Base-by-base conservation (phyloP, 345 rosid species). In the Salix viminalis region DNA sequence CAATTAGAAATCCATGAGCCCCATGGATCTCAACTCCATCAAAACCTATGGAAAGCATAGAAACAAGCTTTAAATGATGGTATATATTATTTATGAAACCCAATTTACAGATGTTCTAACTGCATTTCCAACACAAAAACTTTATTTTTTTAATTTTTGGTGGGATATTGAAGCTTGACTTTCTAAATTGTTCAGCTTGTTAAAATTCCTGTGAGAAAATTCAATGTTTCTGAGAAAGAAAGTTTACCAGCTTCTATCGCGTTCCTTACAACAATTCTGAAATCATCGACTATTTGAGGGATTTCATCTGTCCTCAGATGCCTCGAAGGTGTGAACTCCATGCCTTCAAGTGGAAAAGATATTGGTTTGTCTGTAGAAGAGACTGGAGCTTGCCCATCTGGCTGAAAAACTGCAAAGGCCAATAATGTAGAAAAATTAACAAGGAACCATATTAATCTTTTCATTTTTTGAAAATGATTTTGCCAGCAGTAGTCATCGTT, bases 1-100 rank as follows among this genome's bases (percentile, higher is more conserved):
- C 36, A 34, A 34, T 34, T 23, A 91, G 76, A 78, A 82, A 86
- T 70, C 96, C 94, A 36, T 88, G 77, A 69, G 91, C 91, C 0
- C 91, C 92, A 37, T 90, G 96, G 52, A 91, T 86, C 86, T 91
- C 96, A 16, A 91, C 91, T n/a, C 92, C 94, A 50, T 89, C 92
- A 14, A 90, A 92, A 26, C 92, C 90, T 92, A 87, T 85, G 24
- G 93, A 95, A 76, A 89, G 87, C 80, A 90, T 84, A 54, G 94
- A 92, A 58, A 95, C 92, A 70, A 84, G 81, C 73, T 93, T 87
- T 71, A 88, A 92, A 41, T 92, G 90, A 67, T 88, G 79, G 77
- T 39, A 39, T 1, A 9, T 0, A 39, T 39, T 7, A 39, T 39
- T 39, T 9, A 0, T 39, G 11, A 39, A 39, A 39, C 90, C 88